Evolutionary conservation across 1,284 basidiomycete species (phyloP).

Genomic region (Ceratorhiza oryzae-sativae): DNA sequence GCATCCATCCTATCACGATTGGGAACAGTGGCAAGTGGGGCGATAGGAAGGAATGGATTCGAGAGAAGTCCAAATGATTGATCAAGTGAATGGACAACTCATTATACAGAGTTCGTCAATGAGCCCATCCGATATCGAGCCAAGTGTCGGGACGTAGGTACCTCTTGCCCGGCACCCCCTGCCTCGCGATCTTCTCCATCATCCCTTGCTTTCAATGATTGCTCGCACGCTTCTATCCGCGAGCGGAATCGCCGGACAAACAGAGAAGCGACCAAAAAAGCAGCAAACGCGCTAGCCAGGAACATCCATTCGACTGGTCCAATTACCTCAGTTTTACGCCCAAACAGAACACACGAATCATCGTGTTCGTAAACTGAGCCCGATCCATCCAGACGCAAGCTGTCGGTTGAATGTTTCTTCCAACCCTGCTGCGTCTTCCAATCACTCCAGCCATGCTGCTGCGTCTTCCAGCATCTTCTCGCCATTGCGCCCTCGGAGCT

Average conservation of each 20-base stretch:
- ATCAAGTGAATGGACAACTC: not conserved
- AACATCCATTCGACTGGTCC: not conserved
- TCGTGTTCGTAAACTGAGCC: not conserved
- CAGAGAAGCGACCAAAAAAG: not conserved
- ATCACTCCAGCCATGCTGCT: too few species aligned
- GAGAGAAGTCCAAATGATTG: not conserved
- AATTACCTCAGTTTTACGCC: not conserved
- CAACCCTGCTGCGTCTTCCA: not conserved
- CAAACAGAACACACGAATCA: not conserved
- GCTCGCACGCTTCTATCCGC: too few species aligned
- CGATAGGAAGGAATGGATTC: not conserved
- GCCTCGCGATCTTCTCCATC: too few species aligned
- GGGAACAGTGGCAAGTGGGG: not conserved
- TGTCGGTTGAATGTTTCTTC: not conserved
- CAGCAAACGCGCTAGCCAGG: not conserved
- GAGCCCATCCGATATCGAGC: conserved; percentile 9
- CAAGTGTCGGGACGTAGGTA: not conserved
- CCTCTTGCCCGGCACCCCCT: not conserved
- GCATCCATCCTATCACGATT: not conserved
- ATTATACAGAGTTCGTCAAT: not conserved
- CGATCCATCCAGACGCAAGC: not conserved
- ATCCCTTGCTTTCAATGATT: not conserved
- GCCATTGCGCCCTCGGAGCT: too few species aligned
- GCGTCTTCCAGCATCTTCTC: too few species aligned
- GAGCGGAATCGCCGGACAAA: too few species aligned